Evolutionary conservation across 495 filamentous ascomycete species (phyloP).

Genomic region (Pyrenopolyporus hunteri): DNA sequence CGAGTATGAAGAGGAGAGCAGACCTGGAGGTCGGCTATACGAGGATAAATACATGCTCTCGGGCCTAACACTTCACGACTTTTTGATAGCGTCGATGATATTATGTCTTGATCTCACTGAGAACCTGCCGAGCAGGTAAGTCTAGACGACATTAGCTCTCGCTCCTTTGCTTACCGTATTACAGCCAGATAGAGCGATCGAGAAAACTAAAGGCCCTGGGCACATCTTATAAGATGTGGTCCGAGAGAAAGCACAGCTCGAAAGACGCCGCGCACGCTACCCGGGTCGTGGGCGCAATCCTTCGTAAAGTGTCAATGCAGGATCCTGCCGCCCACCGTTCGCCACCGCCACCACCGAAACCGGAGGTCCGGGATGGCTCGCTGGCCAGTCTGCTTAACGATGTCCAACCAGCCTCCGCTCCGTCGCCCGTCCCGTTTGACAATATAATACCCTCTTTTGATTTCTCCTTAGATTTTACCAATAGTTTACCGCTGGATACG

Average conservation of each 20-base stretch:
- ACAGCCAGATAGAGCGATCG: constrained; percentile 36
- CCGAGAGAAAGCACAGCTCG: constrained; percentile 37
- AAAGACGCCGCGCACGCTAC: constrained; percentile 48
- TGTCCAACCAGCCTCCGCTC: constrained; percentile 16
- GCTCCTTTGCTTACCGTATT: constrained; percentile 6
- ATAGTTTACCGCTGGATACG: constrained; percentile 36
- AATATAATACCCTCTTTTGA: constrained; percentile 29
- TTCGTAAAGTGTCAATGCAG: constrained; percentile 44
- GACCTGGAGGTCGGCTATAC: constrained; percentile 46
- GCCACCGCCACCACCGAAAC: constrained; percentile 37
- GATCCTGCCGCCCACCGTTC: constrained; percentile 25
- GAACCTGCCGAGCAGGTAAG: constrained; percentile 38
- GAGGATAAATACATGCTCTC: constrained; percentile 49
- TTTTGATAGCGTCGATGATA: constrained; percentile 53
- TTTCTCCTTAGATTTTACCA: constrained; percentile 31
- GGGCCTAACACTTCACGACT: constrained; percentile 49
- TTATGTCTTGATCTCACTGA: constrained; percentile 50
- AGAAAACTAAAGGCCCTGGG: constrained; percentile 47
- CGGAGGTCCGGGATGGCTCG: constrained; percentile 34
- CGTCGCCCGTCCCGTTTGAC: constrained; percentile 14
- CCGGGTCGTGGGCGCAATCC: constrained; percentile 46
- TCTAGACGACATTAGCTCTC: background rate
- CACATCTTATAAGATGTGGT: constrained; percentile 50
- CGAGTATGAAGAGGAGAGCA: constrained; percentile 46
- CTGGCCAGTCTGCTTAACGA: constrained; percentile 40